Evolutionary conservation across 1,284 basidiomycete genomes (phyloP), one percentile per base, ranked within the genome.

Genomic region (Flammula alnicola): DNA sequence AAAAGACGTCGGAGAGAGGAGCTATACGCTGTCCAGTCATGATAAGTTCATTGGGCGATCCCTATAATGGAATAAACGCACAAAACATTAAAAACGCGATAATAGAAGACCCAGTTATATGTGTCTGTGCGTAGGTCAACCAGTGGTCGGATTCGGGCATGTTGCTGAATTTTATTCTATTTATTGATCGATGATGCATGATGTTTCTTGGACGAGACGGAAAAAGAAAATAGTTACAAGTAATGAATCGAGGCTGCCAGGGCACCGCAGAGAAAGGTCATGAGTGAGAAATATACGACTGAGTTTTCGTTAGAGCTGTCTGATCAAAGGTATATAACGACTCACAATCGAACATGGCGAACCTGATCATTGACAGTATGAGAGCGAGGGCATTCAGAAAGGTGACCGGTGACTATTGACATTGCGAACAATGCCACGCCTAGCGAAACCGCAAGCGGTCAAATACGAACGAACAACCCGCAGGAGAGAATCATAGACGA

Each of bases 71-170:
- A 38, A 3, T 5, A 26, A 6, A 36, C 49, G 25, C 26, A 52
- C 50, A 42, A 10, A 47, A 44, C 44, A 52, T 52, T 19, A 47
- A 26, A 26, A 52, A 43, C 7, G 50, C 35, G 16, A 52, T 47
- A 4, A 47, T 12, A 23, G 29, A 43, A 6, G 50, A 52, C 10
- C 44, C 50, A 3, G 30, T 43, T 12, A 52, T 44, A 27, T 52
- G 50, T 7, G 50, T 38, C 29, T 47, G 50, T 5, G 45, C 50
- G 17, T 42, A 32, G 20, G 50, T 47, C 29, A 47, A 20, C 50
- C 50, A 52, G 23, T 52, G 45, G 11, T 26, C 23, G 22, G 45
- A 52, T 9, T 52, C 45, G 4, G 44, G 45, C 33, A 44, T 43
- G 14, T 47, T 41, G 25, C 50, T 47, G 22, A 41, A 52, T 32